A percentile compares a stretch with the other conserved stretches of the same genome.
These are phyloP conservation scores for Penicillium sp. DNA, from an alignment of 2,329 filamentous ascomycete species.

Conservation along the genomic window DNA sequence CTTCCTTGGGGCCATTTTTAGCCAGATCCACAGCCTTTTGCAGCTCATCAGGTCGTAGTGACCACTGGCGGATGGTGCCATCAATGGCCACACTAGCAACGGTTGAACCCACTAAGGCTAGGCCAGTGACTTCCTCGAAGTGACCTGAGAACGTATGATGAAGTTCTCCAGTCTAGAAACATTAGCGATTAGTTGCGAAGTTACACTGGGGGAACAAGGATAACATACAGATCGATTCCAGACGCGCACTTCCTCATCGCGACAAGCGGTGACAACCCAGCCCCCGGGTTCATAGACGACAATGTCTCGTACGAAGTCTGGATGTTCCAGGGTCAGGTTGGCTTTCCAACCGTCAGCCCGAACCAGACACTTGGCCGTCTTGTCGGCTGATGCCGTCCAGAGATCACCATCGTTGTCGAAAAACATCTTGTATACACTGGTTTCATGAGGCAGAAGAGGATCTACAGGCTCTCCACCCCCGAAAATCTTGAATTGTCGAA, in stretches of 20 bases:
- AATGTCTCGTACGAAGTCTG: constrained; percentile 85
- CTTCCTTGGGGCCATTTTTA: constrained; percentile 43
- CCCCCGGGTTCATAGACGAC: constrained; percentile 65
- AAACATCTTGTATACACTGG: constrained; percentile 76
- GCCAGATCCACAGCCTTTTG: constrained; percentile 55
- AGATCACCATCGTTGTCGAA: constrained; percentile 74
- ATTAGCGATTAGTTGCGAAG: constrained; percentile 27
- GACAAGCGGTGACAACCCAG: constrained; percentile 82
- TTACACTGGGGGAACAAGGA: neutral
- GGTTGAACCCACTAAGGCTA: constrained; percentile 59
- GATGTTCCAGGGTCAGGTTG: constrained; percentile 73
- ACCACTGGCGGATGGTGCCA: constrained; percentile 82
- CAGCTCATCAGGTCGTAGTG: constrained; percentile 61
- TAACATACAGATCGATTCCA: constrained; percentile 66
- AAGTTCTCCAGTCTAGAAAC: constrained; percentile 61
- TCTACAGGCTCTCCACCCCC: constrained; percentile 49
- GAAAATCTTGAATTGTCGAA: constrained; percentile 61
- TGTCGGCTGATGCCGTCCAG: constrained; percentile 93
- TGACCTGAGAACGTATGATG: constrained; percentile 76
- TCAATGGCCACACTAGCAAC: constrained; percentile 87
- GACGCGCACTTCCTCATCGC: constrained; percentile 87
- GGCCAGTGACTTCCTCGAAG: constrained; percentile 85
- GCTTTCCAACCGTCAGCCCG: constrained; percentile 65
- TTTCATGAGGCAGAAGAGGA: constrained; percentile 77
- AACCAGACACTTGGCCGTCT: constrained; percentile 76